Evolutionary conservation across 441 rosid species (phyloP).

Genomic region (Biscutella laevigata): DNA sequence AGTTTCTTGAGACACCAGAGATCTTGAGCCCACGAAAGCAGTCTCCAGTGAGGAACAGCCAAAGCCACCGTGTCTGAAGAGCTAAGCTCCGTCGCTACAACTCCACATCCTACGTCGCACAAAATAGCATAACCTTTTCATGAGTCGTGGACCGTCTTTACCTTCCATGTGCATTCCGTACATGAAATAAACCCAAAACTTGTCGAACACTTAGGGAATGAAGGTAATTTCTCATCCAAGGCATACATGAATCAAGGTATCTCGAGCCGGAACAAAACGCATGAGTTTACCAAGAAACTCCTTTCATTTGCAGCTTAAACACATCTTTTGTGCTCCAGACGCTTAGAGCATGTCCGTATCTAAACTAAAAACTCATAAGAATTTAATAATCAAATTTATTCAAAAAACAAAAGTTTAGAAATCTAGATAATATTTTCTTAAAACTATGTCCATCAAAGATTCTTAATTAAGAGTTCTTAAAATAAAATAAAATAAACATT

Average conservation of each 20-base stretch:
- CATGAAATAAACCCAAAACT: slow-evolving; percentile 55
- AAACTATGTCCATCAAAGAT: too few species aligned
- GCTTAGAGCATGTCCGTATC: too few species aligned
- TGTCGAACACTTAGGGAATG: slow-evolving; percentile 57
- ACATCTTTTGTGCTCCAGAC: slow-evolving; percentile 72
- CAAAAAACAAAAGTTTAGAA: too few species aligned
- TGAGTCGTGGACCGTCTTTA: slow-evolving; percentile 32
- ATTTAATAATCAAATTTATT: too few species aligned
- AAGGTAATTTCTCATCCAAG: slow-evolving; percentile 60
- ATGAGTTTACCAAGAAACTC: slow-evolving; percentile 36
- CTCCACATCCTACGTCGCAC: slow-evolving; percentile 57
- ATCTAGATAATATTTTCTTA: too few species aligned
- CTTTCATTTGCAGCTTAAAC: slow-evolving; percentile 52
- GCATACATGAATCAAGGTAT: slow-evolving; percentile 52
- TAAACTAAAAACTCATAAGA: too few species aligned
- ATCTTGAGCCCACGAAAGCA: slow-evolving; percentile 55
- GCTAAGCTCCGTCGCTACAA: slow-evolving; percentile 51
- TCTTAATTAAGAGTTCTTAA: too few species aligned
- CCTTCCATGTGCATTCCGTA: slow-evolving; percentile 65
- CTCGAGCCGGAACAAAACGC: slow-evolving; percentile 47
- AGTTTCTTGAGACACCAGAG: slow-evolving; percentile 65
- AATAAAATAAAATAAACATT: too few species aligned
- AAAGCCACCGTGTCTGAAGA: slow-evolving; percentile 41
- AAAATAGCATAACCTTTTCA: slow-evolving; percentile 45
- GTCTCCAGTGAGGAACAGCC: slow-evolving; percentile 71